Evolutionary conservation across 208 protist genomes (phyloP).

Genomic region (Tritrichomonas musculus): DNA sequence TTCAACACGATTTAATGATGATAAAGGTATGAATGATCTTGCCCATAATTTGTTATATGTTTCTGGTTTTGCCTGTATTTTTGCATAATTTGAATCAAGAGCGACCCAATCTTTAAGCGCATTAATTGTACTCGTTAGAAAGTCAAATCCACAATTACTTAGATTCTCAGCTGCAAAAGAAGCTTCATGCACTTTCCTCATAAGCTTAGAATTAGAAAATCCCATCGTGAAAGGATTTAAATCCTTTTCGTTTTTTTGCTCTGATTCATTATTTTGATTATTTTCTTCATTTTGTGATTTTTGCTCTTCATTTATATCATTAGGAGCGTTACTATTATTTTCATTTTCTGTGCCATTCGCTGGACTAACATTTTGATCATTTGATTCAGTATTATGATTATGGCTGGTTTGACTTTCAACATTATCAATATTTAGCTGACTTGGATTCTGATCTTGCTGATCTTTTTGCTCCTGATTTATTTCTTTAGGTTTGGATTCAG

Average conservation of each 20-base stretch:
- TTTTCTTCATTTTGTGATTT: neutral
- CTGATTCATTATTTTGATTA: neutral
- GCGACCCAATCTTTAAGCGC: neutral
- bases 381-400: no score
- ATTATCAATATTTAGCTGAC: no score
- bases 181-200: neutral
- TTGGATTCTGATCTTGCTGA: no score
- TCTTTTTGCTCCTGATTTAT: no score
- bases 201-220: neutral
- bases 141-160: neutral
- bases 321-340: neutral
- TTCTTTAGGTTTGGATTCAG: no score
- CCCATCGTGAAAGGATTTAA: neutral
- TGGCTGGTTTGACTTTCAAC: no score
- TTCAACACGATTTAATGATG: neutral
- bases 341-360: no score
- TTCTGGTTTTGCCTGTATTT: neutral
- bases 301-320: neutral
- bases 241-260: neutral
- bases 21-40: neutral
- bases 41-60: neutral
- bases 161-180: conserved; percentile 21
- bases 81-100: neutral
- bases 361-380: no score
- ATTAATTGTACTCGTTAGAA: neutral